These are phyloP conservation scores for Babesia caballi DNA, from an alignment of 169 alveolate species.

Conservation along the genomic window DNA sequence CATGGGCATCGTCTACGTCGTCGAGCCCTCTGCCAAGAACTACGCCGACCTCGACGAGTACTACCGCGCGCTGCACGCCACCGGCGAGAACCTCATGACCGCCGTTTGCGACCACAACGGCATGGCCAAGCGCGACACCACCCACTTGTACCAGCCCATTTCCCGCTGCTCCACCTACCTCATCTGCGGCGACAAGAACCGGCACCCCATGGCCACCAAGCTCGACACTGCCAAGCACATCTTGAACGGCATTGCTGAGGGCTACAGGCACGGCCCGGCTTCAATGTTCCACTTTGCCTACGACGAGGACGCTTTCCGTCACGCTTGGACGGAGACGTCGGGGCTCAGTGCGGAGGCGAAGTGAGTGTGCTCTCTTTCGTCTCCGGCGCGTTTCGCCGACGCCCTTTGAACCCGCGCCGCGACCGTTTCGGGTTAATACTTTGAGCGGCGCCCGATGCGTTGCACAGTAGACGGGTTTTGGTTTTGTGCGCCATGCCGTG, in stretches of 20 bases:
- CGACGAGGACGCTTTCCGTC: constrained; percentile 74
- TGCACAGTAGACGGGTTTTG: too few relatives aligned
- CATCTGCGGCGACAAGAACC: constrained; percentile 63
- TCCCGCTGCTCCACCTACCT: constrained; percentile 71
- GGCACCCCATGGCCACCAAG: constrained; percentile 65
- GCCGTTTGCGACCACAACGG: constrained; percentile 82
- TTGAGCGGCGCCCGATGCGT: too few relatives aligned
- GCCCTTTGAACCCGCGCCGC: too few relatives aligned
- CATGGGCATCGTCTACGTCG: constrained; percentile 70
- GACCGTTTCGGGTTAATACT: too few relatives aligned
- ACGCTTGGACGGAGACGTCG: constrained; percentile 59
- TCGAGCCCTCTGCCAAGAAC: constrained; percentile 71
- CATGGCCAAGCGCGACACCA: constrained; percentile 73
- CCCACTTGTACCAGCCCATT: constrained; percentile 64
- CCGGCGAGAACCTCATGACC: constrained; percentile 79
- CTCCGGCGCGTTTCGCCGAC: too few relatives aligned
- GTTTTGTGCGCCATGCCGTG: too few relatives aligned
- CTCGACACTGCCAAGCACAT: constrained; percentile 72
- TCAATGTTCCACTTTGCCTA: constrained; percentile 80
- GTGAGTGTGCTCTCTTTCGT: background rate
- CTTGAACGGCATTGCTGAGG: constrained; percentile 74
- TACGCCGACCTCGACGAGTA: constrained; percentile 61
- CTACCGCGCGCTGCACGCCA: constrained; percentile 66
- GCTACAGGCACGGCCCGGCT: constrained; percentile 81
- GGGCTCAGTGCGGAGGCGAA: constrained; percentile 42